These are phyloP conservation scores for Aspergillus sclerotioniger DNA, from an alignment of 495 filamentous ascomycete species.

Conservation along the genomic window DNA sequence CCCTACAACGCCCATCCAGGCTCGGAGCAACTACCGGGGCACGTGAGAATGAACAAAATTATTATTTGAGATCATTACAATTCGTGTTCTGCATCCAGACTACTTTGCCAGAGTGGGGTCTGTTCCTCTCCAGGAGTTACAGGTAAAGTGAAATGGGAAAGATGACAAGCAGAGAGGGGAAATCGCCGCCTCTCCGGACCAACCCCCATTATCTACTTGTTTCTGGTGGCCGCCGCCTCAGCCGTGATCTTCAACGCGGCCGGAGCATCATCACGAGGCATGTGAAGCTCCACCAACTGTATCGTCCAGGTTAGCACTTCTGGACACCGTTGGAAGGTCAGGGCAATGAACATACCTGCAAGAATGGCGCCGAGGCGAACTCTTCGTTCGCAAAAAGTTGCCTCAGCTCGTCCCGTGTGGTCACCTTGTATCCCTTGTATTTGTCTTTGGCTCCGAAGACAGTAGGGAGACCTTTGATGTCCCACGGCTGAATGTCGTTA, in stretches of 20 bases:
- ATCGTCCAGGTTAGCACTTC: slow-evolving; percentile 28
- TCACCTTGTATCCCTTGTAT: slow-evolving; percentile 65
- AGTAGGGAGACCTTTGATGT: slow-evolving; percentile 62
- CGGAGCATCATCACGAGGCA: slow-evolving; percentile 79
- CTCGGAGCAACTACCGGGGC: neutral
- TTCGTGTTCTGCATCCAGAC: neutral
- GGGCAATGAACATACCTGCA: slow-evolving; percentile 38
- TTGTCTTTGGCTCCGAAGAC: slow-evolving; percentile 65
- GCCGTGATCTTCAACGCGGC: slow-evolving; percentile 63
- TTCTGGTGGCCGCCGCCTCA: slow-evolving; percentile 63
- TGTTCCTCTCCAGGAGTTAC: neutral
- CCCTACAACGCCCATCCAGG: neutral
- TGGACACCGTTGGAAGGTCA: neutral
- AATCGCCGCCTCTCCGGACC: neutral
- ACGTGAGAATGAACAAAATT: neutral
- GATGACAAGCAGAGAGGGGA: neutral
- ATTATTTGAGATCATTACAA: neutral
- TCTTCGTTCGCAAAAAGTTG: slow-evolving; percentile 62
- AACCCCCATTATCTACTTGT: slow-evolving; percentile 44
- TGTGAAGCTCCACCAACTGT: slow-evolving; percentile 85
- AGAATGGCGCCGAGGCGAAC: slow-evolving; percentile 52
- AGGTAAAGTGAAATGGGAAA: neutral
- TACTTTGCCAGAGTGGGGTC: neutral
- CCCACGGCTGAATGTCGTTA: slow-evolving; percentile 78
- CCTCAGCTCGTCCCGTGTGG: slow-evolving; percentile 67